phyloP scores from a whole-genome alignment of 2,329 filamentous ascomycete genomes.

The Mycocentrospora acerina region DNA sequence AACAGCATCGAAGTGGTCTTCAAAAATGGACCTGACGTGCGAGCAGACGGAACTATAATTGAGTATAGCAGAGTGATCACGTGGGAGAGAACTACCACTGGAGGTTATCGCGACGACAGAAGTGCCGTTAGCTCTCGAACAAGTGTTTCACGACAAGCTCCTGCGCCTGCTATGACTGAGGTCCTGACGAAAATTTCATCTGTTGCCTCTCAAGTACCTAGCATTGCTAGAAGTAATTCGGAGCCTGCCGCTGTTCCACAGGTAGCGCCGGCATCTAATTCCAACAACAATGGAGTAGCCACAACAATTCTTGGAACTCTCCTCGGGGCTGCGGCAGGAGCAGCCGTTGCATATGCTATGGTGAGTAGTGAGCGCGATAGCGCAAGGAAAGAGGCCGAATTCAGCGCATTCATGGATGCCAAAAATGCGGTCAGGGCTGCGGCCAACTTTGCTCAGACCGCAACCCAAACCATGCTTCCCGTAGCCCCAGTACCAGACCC shows the following conservation, averaged over 20 bases:
- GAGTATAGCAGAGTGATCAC: slow-evolving; percentile 50
- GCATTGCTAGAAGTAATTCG: slow-evolving; percentile 34
- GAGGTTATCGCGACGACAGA: slow-evolving; percentile 33
- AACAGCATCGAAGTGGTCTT: slow-evolving; percentile 82
- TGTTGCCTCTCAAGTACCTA: slow-evolving; percentile 21
- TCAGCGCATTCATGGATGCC: slow-evolving; percentile 37
- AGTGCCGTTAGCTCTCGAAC: slow-evolving; percentile 34
- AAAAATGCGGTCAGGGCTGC: slow-evolving; percentile 35
- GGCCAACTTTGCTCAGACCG: slow-evolving; percentile 31
- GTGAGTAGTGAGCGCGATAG: slow-evolving; percentile 59
- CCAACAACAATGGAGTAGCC: slow-evolving; percentile 50
- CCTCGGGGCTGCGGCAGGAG: slow-evolving; percentile 76
- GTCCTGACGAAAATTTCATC: slow-evolving; percentile 22
- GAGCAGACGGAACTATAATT: slow-evolving; percentile 43
- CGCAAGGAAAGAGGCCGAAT: slow-evolving; percentile 47
- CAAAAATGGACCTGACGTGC: slow-evolving; percentile 45
- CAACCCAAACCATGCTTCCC: slow-evolving; percentile 27
- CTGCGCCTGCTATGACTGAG: slow-evolving; percentile 25
- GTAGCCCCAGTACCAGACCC: slow-evolving; percentile 29
- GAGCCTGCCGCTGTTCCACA: slow-evolving; percentile 32
- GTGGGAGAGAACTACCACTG: slow-evolving; percentile 36
- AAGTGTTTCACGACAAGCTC: slow-evolving; percentile 24
- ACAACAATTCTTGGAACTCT: slow-evolving; percentile 73
- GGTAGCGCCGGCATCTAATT: slow-evolving; percentile 28
- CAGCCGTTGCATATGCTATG: slow-evolving; percentile 74